Evolutionary conservation across 1,139 yeast species (phyloP).

Genomic region (Protomyces lactucae-debilis): DNA sequence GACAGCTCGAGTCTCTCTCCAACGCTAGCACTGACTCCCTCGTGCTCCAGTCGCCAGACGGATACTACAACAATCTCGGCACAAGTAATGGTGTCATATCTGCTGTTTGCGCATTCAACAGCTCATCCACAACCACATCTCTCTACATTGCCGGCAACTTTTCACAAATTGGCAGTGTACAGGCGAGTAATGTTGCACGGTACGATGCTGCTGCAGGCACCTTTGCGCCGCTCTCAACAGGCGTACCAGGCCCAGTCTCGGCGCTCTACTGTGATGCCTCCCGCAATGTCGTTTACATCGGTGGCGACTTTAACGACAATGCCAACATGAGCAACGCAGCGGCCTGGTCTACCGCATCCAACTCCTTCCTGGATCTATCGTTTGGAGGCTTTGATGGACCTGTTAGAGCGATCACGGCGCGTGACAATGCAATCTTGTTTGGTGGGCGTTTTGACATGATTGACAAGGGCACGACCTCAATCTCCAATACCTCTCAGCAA

Average conservation of each 20-base stretch:
- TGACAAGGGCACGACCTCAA: slow-evolving; percentile 35
- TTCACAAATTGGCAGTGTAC: slow-evolving; percentile 41
- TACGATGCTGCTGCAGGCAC: slow-evolving; percentile 49
- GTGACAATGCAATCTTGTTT: slow-evolving; percentile 55
- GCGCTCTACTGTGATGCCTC: slow-evolving; percentile 51
- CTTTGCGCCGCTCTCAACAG: slow-evolving; percentile 44
- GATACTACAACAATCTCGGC: slow-evolving; percentile 22
- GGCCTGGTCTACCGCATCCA: slow-evolving; percentile 53
- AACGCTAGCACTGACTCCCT: slow-evolving; percentile 25
- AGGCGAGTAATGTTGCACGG: slow-evolving; percentile 48
- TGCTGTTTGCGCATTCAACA: slow-evolving; percentile 40
- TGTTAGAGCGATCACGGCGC: slow-evolving; percentile 60
- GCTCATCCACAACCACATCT: neutral
- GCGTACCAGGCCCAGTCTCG: slow-evolving; percentile 50
- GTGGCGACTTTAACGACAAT: slow-evolving; percentile 62
- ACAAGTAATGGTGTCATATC: slow-evolving; percentile 38
- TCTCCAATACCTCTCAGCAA: slow-evolving; percentile 37
- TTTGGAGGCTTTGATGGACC: slow-evolving; percentile 72
- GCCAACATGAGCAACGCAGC: slow-evolving; percentile 59
- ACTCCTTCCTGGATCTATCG: slow-evolving; percentile 49
- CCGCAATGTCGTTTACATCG: slow-evolving; percentile 58
- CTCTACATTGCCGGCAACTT: slow-evolving; percentile 49
- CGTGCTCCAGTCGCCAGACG: slow-evolving; percentile 26
- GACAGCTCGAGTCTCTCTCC: slow-evolving; percentile 34
- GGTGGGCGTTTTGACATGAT: slow-evolving; percentile 63